These are phyloP conservation scores for Stephania cephalantha DNA, from an alignment of 164 flowering plant genomes.

Conservation along the genomic window DNA sequence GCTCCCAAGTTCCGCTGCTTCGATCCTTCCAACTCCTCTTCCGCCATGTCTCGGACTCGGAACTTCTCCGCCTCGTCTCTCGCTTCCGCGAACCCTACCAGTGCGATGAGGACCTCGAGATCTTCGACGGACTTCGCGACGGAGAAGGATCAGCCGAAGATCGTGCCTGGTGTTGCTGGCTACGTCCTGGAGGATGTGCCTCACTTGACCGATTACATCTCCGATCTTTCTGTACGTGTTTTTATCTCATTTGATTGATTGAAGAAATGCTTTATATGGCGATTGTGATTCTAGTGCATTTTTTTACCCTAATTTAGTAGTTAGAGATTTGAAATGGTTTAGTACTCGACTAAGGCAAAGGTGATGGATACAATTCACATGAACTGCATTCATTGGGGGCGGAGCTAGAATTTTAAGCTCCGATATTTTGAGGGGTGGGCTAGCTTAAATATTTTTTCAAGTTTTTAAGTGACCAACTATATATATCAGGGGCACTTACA, in stretches of 20 bases:
- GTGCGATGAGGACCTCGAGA: background rate
- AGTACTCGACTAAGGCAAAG: too few species aligned
- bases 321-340: too few species aligned
- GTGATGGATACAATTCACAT: too few species aligned
- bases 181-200: constrained; percentile 66
- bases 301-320: background rate
- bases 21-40: constrained; percentile 21
- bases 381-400: too few species aligned
- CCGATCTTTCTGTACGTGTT: constrained; percentile 40
- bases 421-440: too few species aligned
- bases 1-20: constrained; percentile 29
- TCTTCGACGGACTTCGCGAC: constrained; percentile 7
- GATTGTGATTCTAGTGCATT: background rate
- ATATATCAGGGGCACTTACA: too few species aligned
- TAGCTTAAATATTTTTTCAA: too few species aligned
- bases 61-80: background rate
- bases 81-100: background rate
- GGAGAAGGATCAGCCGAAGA: constrained; percentile 21
- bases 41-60: background rate
- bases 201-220: constrained; percentile 50
- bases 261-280: too few species aligned
- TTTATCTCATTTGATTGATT: background rate
- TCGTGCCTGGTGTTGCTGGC: constrained; percentile 32
- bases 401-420: too few species aligned
- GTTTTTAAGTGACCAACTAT: too few species aligned